Base-by-base conservation (phyloP, 768 basidiomycete genomes). In the Rhizopogon vinicolor region DNA sequence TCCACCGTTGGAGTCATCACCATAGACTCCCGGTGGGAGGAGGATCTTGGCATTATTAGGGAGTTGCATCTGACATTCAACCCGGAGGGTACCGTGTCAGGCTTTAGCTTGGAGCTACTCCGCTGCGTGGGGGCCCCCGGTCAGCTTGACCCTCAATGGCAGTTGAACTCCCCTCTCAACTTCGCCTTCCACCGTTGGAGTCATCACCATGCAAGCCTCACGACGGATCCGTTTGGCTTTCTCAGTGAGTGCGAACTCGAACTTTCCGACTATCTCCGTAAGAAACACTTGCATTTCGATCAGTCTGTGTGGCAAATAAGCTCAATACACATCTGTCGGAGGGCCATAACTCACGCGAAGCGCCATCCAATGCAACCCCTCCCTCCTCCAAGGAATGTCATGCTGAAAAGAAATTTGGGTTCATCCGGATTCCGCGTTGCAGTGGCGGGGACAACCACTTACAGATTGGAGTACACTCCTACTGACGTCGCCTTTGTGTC, bases 61-160 rank as follows among this genome's bases (percentile, higher is more conserved):
- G 97, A 99, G 73, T 98, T 99, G 97, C 92, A 98, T 70, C 70
- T 99, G 62, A 88, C 85, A 6, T 98, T 95, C 80, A 99, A 98
- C 22, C 22, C 3, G 3, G 3, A 68, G 97, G 96, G 59, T 86
- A 86, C 68, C 79, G 87, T 25, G 22, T 25, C 22, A 25, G 22
- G 22, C 16, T 91, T 91, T 72, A 78, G 87, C 22, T 3, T 25
- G 53, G 86, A n/a, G n/a, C n/a, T n/a, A n/a, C n/a, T n/a, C n/a
- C n/a, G n/a, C n/a, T n/a, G n/a, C n/a, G n/a, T n/a, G n/a, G n/a
- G n/a, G n/a, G n/a, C n/a, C n/a, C n/a, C n/a, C n/a, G n/a, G n/a
- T n/a, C n/a, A n/a, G n/a, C n/a, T n/a, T n/a, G n/a, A n/a, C n/a
- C n/a, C n/a, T n/a, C n/a, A n/a, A n/a, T n/a, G n/a, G n/a, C n/a